Evolutionary conservation across 2,329 filamentous ascomycete genomes (phyloP), one percentile per base, ranked within the genome.

Genomic region (Cercospora berteroae): DNA sequence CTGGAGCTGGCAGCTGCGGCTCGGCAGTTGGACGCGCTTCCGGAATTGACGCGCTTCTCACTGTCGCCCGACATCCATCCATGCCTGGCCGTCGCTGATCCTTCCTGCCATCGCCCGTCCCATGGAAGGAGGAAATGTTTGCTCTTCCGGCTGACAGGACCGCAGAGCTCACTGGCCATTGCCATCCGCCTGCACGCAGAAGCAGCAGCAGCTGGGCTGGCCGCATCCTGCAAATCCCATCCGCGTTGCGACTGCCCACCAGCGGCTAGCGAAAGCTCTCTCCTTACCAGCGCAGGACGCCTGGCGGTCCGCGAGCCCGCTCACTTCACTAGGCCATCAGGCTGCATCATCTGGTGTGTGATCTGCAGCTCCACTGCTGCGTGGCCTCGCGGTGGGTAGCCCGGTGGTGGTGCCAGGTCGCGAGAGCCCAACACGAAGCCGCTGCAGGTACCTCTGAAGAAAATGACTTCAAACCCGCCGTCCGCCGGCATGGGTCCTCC

Each of bases 391-490:
- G 33, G 33, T 36, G 33, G 12, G 12, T 44, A 44, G 39, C 39
- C 39, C 16, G 36, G 42, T 9, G 10, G 42, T 48, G 59, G 59
- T 42, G 42, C 59, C 39, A 23, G 13, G 20, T 27, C 23, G 52
- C 52, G 4, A 56, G 50, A 56, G 23, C 20, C 23, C 52, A 48
- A 27, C 52, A 23, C 16, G 23, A 31, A 56, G 23, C 52, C 20
- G 52, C 52, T 27, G 23, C 27, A 31, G 52, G 50, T 29, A 27
- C 13, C 12, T 55, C 23, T 20, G 44, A 48, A 42, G 10, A 62
- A 36, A 13, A 63, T 63, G 61, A 65, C 39, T 36, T 71, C 78
- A 33, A 79, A 77, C 74, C 77, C 78, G 68, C 75, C 78, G 44
- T 78, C 78, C 58, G 71, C 74, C 76, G 74, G 71, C 73, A 69